Evolutionary conservation across 352 stramenopile species (phyloP).

Genomic region (Phytophthora pseudosyringae): DNA sequence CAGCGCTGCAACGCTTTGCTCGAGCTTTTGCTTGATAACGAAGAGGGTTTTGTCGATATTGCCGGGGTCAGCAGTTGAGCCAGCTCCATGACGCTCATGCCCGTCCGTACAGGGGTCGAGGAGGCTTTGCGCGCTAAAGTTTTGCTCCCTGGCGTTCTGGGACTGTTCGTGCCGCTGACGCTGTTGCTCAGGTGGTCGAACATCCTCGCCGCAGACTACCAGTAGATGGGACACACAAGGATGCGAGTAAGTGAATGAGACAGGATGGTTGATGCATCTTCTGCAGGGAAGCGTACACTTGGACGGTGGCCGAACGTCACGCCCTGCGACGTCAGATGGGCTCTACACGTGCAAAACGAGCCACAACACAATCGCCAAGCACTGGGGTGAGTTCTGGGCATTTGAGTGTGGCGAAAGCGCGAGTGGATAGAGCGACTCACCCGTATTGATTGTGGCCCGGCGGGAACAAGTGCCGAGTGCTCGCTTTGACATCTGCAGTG

Average conservation of each 20-base stretch:
- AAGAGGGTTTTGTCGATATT: slow-evolving; percentile 25
- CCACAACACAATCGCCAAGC: slow-evolving; percentile 3
- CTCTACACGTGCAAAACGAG: slow-evolving; percentile 28
- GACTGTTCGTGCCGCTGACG: slow-evolving; percentile 29
- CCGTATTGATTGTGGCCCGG: slow-evolving; percentile 49
- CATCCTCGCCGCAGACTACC: slow-evolving; percentile 70
- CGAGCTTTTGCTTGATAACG: slow-evolving; percentile 22
- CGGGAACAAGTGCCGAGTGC: slow-evolving; percentile 27
- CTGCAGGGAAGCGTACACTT: slow-evolving; percentile 35
- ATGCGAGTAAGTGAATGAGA: slow-evolving; percentile 17
- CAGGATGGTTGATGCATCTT: slow-evolving; percentile 11
- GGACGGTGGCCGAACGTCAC: slow-evolving; percentile 81
- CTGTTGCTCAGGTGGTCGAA: slow-evolving; percentile 68
- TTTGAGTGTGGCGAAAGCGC: slow-evolving; percentile 14
- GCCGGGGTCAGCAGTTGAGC: slow-evolving; percentile 57
- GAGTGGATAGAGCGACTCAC: slow-evolving; percentile 19
- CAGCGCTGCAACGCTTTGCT: slow-evolving; percentile 21
- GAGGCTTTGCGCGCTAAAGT: slow-evolving; percentile 15
- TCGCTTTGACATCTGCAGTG: slow-evolving; percentile 19
- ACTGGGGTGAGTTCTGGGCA: slow-evolving; percentile 16
- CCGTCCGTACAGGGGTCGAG: slow-evolving; percentile 46
- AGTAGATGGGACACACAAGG: slow-evolving; percentile 2
- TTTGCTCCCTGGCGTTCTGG: slow-evolving; percentile 27
- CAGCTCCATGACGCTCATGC: slow-evolving; percentile 76
- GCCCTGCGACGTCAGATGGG: slow-evolving; percentile 47